Evolutionary conservation across 2,329 filamentous ascomycete genomes (phyloP).

Genomic region (Fusarium sp.): DNA sequence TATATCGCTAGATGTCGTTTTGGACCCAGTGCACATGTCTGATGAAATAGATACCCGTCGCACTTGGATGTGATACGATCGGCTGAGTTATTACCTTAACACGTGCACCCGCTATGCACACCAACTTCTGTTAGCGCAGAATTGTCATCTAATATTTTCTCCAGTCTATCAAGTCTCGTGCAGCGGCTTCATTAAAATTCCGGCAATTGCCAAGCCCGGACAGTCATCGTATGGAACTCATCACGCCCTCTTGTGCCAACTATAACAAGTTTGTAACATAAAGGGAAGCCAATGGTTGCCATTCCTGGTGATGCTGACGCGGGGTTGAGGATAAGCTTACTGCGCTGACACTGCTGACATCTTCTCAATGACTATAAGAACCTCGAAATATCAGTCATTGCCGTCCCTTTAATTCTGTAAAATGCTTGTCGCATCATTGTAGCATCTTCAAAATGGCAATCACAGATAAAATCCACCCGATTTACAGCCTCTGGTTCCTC

Average conservation of each 20-base stretch:
- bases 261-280: too few relatives aligned
- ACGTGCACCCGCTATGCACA: too few relatives aligned
- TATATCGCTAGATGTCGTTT: neutral
- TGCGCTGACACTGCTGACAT: neutral
- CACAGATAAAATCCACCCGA: slow-evolving; percentile 17
- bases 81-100: too few relatives aligned
- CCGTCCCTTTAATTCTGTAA: fast-evolving
- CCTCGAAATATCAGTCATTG: neutral
- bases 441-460: slow-evolving; percentile 5
- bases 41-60: neutral
- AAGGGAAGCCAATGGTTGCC: neutral
- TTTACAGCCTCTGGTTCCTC: slow-evolving; percentile 34
- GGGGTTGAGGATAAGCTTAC: neutral
- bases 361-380: neutral
- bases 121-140: neutral
- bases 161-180: too few relatives aligned
- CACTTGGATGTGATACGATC: too few relatives aligned
- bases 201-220: neutral
- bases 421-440: fast-evolving
- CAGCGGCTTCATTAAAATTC: too few relatives aligned
- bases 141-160: fast-evolving
- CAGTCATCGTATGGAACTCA: neutral
- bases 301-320: neutral
- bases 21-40: neutral
- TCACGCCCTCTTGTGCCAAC: too few relatives aligned